phyloP scores from a whole-genome alignment of 345 rosid genomes.

The Camelina hispida region DNA sequence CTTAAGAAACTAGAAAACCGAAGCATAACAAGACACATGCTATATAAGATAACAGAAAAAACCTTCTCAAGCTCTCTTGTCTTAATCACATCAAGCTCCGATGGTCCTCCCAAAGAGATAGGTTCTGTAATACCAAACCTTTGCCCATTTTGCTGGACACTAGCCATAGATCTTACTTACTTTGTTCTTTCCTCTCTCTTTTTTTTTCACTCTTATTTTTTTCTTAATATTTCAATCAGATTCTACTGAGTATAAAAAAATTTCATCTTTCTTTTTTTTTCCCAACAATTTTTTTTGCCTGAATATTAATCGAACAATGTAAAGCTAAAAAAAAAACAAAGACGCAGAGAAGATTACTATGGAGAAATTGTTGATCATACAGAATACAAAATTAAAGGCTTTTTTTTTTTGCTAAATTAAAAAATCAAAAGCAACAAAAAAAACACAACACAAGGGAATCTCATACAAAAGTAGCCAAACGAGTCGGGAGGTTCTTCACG shows the following conservation, averaged over 20 bases:
- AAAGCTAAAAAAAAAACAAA: conserved; percentile 41
- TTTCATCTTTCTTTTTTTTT: not conserved
- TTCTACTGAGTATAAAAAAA: conserved; percentile 22
- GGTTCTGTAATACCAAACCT: conserved; percentile 85
- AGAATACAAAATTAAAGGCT: conserved; percentile 37
- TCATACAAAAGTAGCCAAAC: conserved; percentile 39
- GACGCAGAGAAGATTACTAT: conserved; percentile 39
- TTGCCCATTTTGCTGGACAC: conserved; percentile 62
- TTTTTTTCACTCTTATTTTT: not conserved
- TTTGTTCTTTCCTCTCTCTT: not conserved
- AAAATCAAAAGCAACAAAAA: conserved; percentile 27
- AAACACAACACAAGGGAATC: conserved; percentile 21
- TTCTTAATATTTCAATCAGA: conserved; percentile 31
- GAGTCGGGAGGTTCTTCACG: conserved; percentile 16
- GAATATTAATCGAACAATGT: conserved; percentile 22
- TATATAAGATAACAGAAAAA: conserved; percentile 26
- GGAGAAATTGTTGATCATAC: conserved; percentile 44
- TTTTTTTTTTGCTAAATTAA: conserved; percentile 5
- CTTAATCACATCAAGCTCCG: conserved; percentile 76
- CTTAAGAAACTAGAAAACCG: not conserved
- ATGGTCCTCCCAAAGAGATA: conserved; percentile 92
- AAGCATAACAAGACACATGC: conserved; percentile 20
- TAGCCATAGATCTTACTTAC: conserved; percentile 55
- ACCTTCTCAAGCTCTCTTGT: conserved; percentile 91
- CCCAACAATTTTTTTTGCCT: conserved; percentile 33